phyloP scores from a whole-genome alignment of 1,139 yeast genomes.

The Geotrichum candidum region DNA sequence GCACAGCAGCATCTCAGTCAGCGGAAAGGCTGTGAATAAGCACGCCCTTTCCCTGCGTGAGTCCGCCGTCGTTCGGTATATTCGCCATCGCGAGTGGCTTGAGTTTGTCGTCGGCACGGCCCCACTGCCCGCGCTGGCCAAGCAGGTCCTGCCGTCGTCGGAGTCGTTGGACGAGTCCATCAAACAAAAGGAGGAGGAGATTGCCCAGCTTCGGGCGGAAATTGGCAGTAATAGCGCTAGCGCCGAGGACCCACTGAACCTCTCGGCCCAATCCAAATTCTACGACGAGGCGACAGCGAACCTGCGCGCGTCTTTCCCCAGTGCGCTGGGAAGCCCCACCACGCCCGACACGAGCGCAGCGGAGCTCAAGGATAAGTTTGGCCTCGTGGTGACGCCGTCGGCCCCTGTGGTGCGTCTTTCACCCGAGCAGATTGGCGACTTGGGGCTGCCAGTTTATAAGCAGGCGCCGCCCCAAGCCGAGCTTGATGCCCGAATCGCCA shows the following conservation, averaged over 20 bases:
- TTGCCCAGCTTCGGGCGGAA: background rate
- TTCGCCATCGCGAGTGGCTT: constrained; percentile 43
- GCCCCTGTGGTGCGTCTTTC: background rate
- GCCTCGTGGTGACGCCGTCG: constrained; percentile 3
- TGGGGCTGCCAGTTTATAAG: constrained; percentile 8
- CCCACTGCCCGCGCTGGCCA: constrained; percentile 25
- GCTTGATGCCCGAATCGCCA: constrained; percentile 5
- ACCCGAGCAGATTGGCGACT: background rate
- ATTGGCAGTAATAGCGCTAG: background rate
- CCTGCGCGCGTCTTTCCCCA: constrained; percentile 26
- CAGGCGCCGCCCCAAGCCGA: constrained; percentile 6
- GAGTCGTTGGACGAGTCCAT: background rate
- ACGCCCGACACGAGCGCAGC: background rate
- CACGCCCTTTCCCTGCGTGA: constrained; percentile 41
- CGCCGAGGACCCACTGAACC: background rate
- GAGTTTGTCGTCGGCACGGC: constrained; percentile 38
- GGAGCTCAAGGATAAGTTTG: constrained; percentile 7
- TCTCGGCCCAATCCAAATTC: constrained; percentile 19
- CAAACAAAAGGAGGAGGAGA: background rate
- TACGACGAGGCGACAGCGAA: constrained; percentile 27
- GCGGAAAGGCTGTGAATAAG: background rate
- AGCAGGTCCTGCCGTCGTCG: background rate
- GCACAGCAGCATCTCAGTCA: constrained; percentile 40
- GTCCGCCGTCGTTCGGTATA: constrained; percentile 39
- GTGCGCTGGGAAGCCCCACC: background rate